These are phyloP conservation scores for Candida pseudoviswanathii DNA, from an alignment of 1,139 yeast species.

Conservation along the genomic window DNA sequence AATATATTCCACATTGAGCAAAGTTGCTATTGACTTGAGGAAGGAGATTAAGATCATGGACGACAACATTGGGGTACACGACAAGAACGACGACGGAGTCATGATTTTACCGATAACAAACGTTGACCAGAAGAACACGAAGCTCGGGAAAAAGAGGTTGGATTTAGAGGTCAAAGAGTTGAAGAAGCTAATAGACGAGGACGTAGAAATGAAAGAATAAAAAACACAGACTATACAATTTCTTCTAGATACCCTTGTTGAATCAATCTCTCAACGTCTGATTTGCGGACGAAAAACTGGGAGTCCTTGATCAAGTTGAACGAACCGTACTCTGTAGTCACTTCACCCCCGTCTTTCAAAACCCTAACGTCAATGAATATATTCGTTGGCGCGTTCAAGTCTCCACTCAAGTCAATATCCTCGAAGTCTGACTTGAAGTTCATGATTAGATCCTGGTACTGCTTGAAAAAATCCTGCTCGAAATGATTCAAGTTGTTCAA, in stretches of 20 bases:
- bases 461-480: conserved; percentile 77
- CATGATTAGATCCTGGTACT: conserved; percentile 70
- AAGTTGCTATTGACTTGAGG: conserved; percentile 50
- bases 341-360: conserved; percentile 92
- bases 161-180: conserved; percentile 36
- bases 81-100: conserved; percentile 45
- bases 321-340: conserved; percentile 96
- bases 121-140: conserved; percentile 64
- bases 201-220: conserved; percentile 15
- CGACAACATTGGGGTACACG: conserved; percentile 54
- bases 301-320: conserved; percentile 93
- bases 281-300: conserved; percentile 89
- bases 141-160: conserved; percentile 53
- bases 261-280: conserved; percentile 90
- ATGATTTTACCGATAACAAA: conserved; percentile 60
- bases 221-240: conserved; percentile 33
- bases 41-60: conserved; percentile 61
- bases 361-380: conserved; percentile 94
- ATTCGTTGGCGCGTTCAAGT: conserved; percentile 85
- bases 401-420: conserved; percentile 87
- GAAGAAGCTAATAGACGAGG: conserved; percentile 21
- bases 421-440: conserved; percentile 78
- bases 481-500: conserved; percentile 66
- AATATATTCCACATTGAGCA: conserved; percentile 38
- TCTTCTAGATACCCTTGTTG: conserved; percentile 93